A percentile compares a stretch with the other conserved stretches of the same genome.
Conservation (phyloP, 257 asterid genomes). For the Parsonsia alboflavescens region DNA sequence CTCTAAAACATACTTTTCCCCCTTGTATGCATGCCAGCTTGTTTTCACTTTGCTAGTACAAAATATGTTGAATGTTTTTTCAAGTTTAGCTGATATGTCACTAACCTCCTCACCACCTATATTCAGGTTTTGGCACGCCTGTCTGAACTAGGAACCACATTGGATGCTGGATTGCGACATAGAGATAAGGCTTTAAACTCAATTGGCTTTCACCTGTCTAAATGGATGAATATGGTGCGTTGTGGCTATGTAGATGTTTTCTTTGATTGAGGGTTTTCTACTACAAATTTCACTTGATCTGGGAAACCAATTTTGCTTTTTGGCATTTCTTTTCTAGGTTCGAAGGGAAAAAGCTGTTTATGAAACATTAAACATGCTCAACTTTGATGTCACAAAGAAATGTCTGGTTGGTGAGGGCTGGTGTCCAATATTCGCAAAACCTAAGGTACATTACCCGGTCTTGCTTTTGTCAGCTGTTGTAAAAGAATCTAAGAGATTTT, state of each 20-base stretch:
- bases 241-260: slow-evolving; percentile 12
- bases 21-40: neutral
- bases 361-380: slow-evolving; percentile 89
- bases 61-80: neutral
- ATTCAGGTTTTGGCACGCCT: slow-evolving; percentile 77
- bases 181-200: slow-evolving; percentile 73
- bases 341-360: slow-evolving; percentile 92
- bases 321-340: slow-evolving; percentile 52
- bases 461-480: slow-evolving; percentile 5
- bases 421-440: slow-evolving; percentile 91
- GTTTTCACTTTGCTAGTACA: neutral
- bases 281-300: slow-evolving; percentile 8
- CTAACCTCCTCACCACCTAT: slow-evolving; percentile 25
- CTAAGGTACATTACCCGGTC: slow-evolving; percentile 44
- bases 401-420: slow-evolving; percentile 99
- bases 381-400: slow-evolving; percentile 95
- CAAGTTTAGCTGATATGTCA: neutral
- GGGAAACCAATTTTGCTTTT: slow-evolving; percentile 20
- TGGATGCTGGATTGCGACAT: slow-evolving; percentile 87
- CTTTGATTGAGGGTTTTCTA: neutral
- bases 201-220: slow-evolving; percentile 70
- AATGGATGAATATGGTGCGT: slow-evolving; percentile 75
- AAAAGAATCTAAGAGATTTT: no score
- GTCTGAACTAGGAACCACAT: slow-evolving; percentile 83
- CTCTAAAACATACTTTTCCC: neutral